These are phyloP conservation scores for Xylaria longipes DNA, from an alignment of 495 filamentous ascomycete genomes.

Conservation along the genomic window DNA sequence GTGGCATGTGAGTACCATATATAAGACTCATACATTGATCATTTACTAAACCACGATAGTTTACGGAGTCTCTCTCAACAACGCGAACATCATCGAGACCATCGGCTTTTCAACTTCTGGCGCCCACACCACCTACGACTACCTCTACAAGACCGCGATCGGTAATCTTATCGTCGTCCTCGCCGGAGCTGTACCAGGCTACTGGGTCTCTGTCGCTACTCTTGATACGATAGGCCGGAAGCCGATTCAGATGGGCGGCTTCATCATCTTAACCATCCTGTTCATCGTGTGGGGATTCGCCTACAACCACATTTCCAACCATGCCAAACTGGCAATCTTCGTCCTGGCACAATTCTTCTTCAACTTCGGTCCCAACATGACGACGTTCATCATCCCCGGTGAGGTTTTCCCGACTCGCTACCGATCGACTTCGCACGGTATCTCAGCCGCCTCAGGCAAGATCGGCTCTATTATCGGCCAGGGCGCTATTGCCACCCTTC, in stretches of 20 bases:
- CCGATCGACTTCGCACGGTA: constrained; percentile 82
- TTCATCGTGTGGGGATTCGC: constrained; percentile 79
- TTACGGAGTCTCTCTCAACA: constrained; percentile 79
- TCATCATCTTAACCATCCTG: constrained; percentile 71
- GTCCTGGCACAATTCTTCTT: constrained; percentile 73
- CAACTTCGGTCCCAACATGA: constrained; percentile 87
- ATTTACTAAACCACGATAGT: constrained; percentile 36
- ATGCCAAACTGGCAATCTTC: constrained; percentile 74
- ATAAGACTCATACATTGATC: not conserved
- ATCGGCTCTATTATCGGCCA: constrained; percentile 74
- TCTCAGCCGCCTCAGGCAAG: constrained; percentile 86
- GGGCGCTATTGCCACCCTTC: constrained; percentile 59
- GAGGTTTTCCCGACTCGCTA: constrained; percentile 91
- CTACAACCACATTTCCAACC: constrained; percentile 60
- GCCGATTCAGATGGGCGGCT: constrained; percentile 80
- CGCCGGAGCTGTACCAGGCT: constrained; percentile 78
- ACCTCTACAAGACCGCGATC: constrained; percentile 72
- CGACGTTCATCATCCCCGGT: constrained; percentile 90
- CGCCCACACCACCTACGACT: constrained; percentile 63
- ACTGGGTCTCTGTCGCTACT: constrained; percentile 74
- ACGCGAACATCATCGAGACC: constrained; percentile 67
- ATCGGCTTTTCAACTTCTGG: constrained; percentile 70
- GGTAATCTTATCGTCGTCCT: constrained; percentile 78
- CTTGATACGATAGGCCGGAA: constrained; percentile 78
- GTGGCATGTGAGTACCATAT: constrained; percentile 44